Evolutionary conservation across 495 filamentous ascomycete species (phyloP), one percentile per base, ranked within the genome.

Genomic region (Cudoniella acicularis): DNA sequence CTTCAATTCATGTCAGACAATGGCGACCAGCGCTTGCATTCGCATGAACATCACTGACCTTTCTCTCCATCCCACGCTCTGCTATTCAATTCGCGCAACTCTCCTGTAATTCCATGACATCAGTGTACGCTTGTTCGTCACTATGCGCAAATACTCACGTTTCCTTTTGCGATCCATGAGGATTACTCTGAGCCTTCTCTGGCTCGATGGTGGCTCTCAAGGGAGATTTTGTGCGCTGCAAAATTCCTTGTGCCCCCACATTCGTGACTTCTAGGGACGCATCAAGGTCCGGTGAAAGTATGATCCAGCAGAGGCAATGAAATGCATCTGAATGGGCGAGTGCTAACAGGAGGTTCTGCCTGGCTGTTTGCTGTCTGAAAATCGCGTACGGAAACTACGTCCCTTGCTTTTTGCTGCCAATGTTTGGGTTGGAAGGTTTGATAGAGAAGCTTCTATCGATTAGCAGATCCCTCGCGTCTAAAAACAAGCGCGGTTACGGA

Each of bases 31-130:
- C 26, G 17, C 40, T 51, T n/a, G n/a, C n/a, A 17, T 10, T 21
- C 51, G 22, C 24, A 25, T n/a, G n/a, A n/a, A 25, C 24, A 30
- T 13, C n/a, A 60, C 66, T 53, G 83, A 96, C 93, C 89, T 77
- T 78, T 85, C 63, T 96, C 89, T 52, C 90, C 93, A 69, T 87
- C 78, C 94, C 94, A 98, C 24, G 86, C 89, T 74, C 83, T 80
- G 68, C 84, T 79, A 71, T 98, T 98, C 64, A 96, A 77, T 67
- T 88, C 82, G 72, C 91, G 88, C 70, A 98, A 79, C 74, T 96
- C 92, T 72, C 91, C 92, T 97, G 60, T 42, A 61, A 43, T 3
- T 6, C 51, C 9, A 64, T 70, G 26, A 46, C 52, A 56, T 75
- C 58, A 78, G 72, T 43, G 48, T 46, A 25, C 52, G 49, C 50